Evolutionary conservation across 2,329 filamentous ascomycete species (phyloP).

Genomic region (Talaromyces pinophilus): DNA sequence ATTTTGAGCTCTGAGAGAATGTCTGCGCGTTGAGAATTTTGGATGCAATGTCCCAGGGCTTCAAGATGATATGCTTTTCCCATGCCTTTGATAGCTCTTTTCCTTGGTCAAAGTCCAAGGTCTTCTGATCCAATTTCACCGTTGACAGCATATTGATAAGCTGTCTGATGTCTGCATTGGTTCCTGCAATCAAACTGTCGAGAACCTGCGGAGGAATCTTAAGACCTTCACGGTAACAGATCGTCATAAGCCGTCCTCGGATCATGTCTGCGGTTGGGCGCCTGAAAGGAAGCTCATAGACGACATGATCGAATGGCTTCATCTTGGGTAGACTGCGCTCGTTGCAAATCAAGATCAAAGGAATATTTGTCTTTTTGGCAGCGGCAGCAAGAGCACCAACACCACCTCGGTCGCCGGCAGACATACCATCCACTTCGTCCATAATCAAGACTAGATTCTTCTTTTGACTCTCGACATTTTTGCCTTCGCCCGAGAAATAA

Average conservation of each 20-base stretch:
- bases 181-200: slow-evolving; percentile 92
- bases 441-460: slow-evolving; percentile 96
- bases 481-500: slow-evolving; percentile 82
- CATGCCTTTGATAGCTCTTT: slow-evolving; percentile 96
- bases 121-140: slow-evolving; percentile 79
- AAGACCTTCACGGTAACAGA: slow-evolving; percentile 86
- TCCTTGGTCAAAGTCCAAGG: slow-evolving; percentile 79
- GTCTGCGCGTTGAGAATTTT: slow-evolving; percentile 88
- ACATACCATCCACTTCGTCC: slow-evolving; percentile 99
- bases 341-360: slow-evolving; percentile 97
- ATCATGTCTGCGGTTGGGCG: slow-evolving; percentile 90
- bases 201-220: slow-evolving; percentile 81
- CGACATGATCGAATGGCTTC: slow-evolving; percentile 91
- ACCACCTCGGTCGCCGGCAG: slow-evolving; percentile 90
- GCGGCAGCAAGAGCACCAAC: slow-evolving; percentile 92
- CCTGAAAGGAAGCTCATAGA: slow-evolving; percentile 82
- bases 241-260: slow-evolving; percentile 87
- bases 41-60: slow-evolving; percentile 96
- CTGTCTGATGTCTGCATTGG: slow-evolving; percentile 92
- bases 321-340: slow-evolving; percentile 92
- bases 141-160: slow-evolving; percentile 99
- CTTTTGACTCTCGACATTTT: slow-evolving; percentile 75
- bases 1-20: slow-evolving; percentile 78
- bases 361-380: slow-evolving; percentile 92
- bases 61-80: slow-evolving; percentile 96